These are phyloP conservation scores for Mucor piriformis DNA, from an alignment of 371 early-diverging fungal genomes.

Conservation along the genomic window DNA sequence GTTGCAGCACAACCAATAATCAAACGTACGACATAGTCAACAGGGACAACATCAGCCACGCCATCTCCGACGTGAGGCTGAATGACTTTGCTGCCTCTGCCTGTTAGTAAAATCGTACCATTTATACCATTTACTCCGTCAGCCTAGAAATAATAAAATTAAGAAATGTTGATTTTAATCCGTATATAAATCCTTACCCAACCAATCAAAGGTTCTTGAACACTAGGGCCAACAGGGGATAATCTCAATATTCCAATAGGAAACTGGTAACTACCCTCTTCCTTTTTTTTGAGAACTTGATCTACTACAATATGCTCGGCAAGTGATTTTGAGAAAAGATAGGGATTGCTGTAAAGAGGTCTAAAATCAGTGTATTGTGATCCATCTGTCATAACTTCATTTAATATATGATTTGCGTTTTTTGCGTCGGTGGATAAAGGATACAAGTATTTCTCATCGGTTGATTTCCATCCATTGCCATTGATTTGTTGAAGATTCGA, in stretches of 20 bases:
- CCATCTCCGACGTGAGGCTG: slow-evolving; percentile 38
- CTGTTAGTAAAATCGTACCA: slow-evolving; percentile 41
- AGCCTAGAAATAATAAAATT: slow-evolving; percentile 27
- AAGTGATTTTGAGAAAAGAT: slow-evolving; percentile 59
- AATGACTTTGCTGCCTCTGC: slow-evolving; percentile 42
- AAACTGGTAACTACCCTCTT: slow-evolving; percentile 24
- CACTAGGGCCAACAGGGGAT: slow-evolving; percentile 57
- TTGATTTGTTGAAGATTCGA: slow-evolving; percentile 51
- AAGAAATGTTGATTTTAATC: not conserved
- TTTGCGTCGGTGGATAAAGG: slow-evolving; percentile 34
- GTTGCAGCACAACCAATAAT: slow-evolving; percentile 46
- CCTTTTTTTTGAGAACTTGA: slow-evolving; percentile 41
- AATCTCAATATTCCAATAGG: slow-evolving; percentile 60
- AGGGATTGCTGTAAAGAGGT: slow-evolving; percentile 51
- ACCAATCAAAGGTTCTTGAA: slow-evolving; percentile 60
- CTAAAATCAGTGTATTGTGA: slow-evolving; percentile 6
- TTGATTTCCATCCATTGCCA: slow-evolving; percentile 7
- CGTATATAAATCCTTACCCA: slow-evolving; percentile 47
- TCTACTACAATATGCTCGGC: slow-evolving; percentile 58
- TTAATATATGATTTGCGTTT: slow-evolving; percentile 24
- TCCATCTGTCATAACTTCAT: slow-evolving; percentile 10
- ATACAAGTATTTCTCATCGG: slow-evolving; percentile 47
- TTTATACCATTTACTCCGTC: slow-evolving; percentile 66
- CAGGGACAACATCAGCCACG: slow-evolving; percentile 59
- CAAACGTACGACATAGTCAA: slow-evolving; percentile 52